Evolutionary conservation across 345 rosid species (phyloP).

Genomic region (Lenwebbia sp.): DNA sequence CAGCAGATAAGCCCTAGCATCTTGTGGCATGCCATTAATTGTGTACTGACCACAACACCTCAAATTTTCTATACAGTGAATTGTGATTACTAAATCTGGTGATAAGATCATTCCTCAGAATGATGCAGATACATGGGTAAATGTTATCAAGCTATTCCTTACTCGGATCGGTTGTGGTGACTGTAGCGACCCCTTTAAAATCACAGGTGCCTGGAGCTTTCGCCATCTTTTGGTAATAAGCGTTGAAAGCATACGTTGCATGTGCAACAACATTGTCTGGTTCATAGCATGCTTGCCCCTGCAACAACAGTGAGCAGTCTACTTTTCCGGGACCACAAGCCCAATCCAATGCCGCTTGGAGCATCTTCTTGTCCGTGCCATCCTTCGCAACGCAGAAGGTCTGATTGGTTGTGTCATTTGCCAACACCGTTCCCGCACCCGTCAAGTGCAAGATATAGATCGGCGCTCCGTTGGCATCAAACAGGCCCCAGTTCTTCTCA

Average conservation of each 20-base stretch:
- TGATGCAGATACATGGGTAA: not conserved
- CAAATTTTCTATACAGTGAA: not conserved
- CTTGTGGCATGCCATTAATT: not conserved
- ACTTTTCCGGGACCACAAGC: conserved; percentile 99
- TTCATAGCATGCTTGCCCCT: conserved; percentile 76
- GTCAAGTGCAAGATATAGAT: conserved; percentile 66
- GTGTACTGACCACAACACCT: not conserved
- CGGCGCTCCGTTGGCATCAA: conserved; percentile 57
- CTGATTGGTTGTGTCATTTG: conserved; percentile 94
- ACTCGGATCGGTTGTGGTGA: conserved; percentile 93
- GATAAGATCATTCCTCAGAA: not conserved
- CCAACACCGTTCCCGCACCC: conserved; percentile 72
- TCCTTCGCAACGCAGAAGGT: conserved; percentile 78
- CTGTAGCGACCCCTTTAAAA: conserved; percentile 84
- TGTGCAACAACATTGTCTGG: conserved; percentile 76
- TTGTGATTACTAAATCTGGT: not conserved
- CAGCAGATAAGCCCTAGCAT: not conserved
- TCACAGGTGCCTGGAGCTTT: conserved; percentile 83
- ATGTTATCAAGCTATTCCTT: conserved; percentile 4
- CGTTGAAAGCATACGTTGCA: conserved; percentile 78
- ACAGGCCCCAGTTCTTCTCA: conserved; percentile 96
- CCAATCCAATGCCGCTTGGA: conserved; percentile 99
- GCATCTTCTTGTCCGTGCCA: conserved; percentile 73
- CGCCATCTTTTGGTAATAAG: conserved; percentile 71
- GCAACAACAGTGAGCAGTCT: conserved; percentile 71